Evolutionary conservation across 2,329 filamentous ascomycete species (phyloP).

Genomic region (Microdochium nivale): DNA sequence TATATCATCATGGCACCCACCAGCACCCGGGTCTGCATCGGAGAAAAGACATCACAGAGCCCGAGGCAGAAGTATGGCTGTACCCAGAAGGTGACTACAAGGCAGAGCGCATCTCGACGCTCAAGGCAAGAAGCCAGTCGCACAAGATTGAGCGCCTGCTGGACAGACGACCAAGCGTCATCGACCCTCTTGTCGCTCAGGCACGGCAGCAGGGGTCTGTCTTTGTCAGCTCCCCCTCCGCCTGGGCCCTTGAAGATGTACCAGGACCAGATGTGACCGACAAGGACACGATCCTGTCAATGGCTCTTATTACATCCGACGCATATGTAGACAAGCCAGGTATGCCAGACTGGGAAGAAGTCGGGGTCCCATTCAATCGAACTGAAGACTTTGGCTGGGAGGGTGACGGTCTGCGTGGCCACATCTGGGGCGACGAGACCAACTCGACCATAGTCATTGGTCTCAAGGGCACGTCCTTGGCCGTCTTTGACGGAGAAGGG

Average conservation of each 20-base stretch:
- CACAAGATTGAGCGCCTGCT: slow-evolving; percentile 71
- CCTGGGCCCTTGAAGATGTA: slow-evolving; percentile 78
- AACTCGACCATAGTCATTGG: slow-evolving; percentile 88
- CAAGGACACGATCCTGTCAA: slow-evolving; percentile 71
- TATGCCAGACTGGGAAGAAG: slow-evolving; percentile 74
- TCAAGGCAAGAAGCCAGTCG: slow-evolving; percentile 55
- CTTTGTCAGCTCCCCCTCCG: slow-evolving; percentile 59
- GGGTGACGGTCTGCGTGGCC: slow-evolving; percentile 77
- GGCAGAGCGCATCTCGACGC: slow-evolving; percentile 38
- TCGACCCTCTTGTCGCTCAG: slow-evolving; percentile 70
- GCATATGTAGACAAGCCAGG: slow-evolving; percentile 73
- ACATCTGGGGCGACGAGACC: slow-evolving; percentile 79
- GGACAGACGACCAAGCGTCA: slow-evolving; percentile 65
- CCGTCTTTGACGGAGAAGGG: slow-evolving; percentile 92
- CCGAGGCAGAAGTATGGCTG: slow-evolving; percentile 53
- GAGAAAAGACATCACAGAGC: slow-evolving; percentile 57
- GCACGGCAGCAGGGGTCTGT: slow-evolving; percentile 61
- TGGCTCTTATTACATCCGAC: slow-evolving; percentile 83
- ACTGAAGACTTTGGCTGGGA: slow-evolving; percentile 92
- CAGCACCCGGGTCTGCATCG: slow-evolving; percentile 69
- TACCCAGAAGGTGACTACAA: slow-evolving; percentile 48
- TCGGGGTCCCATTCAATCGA: slow-evolving; percentile 72
- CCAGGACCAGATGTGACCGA: slow-evolving; percentile 75
- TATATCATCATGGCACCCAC: slow-evolving; percentile 86
- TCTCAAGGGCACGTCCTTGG: slow-evolving; percentile 82